These are phyloP conservation scores for Paxillus ammoniavirescens DNA, from an alignment of 768 basidiomycete genomes.

Conservation along the genomic window DNA sequence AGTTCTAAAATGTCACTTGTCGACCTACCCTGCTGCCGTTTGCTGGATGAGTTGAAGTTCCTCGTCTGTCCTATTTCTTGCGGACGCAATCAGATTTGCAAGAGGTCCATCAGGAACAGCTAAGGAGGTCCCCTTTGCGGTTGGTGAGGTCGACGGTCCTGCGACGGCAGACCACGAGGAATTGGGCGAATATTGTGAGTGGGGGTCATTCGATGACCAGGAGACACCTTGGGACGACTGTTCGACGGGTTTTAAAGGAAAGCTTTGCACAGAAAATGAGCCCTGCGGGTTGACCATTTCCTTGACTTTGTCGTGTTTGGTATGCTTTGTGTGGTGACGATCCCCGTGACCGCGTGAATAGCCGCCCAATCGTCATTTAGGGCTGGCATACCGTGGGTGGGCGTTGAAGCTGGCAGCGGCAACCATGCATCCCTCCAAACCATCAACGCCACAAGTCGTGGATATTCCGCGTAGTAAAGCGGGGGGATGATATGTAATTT, in stretches of 20 bases:
- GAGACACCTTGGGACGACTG: constrained; percentile 1
- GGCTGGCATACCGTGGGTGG: constrained; percentile 19
- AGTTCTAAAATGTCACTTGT: background rate
- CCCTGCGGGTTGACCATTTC: constrained; percentile 31
- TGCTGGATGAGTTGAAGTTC: constrained; percentile 48
- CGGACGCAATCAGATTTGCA: constrained; percentile 15
- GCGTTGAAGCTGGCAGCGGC: background rate
- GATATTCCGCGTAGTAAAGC: background rate
- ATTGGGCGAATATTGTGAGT: constrained; percentile 4
- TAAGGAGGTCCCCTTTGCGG: constrained; percentile 4
- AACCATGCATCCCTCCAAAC: too few species aligned
- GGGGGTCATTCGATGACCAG: constrained; percentile 2
- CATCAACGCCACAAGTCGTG: background rate
- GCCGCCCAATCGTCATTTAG: constrained; percentile 24
- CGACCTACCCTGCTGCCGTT: constrained; percentile 51
- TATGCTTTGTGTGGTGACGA: constrained; percentile 35
- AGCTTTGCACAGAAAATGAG: constrained; percentile 30
- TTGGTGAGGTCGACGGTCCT: constrained; percentile 24
- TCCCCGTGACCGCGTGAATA: constrained; percentile 38
- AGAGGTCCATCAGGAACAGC: constrained; percentile 25
- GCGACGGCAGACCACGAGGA: constrained; percentile 12
- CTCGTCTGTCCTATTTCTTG: constrained; percentile 45
- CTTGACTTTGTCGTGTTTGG: constrained; percentile 36
- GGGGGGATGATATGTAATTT: too few species aligned
- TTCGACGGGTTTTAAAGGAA: constrained; percentile 18